phyloP scores from a whole-genome alignment of 148 eudicot genomes.

The Mesembryanthemum crystallinum region DNA sequence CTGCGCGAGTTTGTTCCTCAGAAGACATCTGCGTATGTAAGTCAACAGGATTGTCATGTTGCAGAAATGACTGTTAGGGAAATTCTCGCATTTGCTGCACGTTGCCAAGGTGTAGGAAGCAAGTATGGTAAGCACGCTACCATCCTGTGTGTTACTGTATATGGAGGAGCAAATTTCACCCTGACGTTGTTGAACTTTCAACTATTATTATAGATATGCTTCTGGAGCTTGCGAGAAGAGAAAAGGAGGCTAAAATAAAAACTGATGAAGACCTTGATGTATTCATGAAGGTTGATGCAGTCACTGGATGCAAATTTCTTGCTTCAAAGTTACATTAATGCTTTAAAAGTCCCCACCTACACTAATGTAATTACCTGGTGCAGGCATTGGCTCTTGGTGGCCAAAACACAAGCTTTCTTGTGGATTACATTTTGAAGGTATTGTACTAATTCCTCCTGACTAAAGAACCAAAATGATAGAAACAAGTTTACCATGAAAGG shows the following conservation, averaged over 20 bases:
- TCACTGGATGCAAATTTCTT: conserved; percentile 3
- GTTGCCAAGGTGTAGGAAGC: conserved; percentile 93
- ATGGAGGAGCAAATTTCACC: neutral
- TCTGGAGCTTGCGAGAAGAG: conserved; percentile 92
- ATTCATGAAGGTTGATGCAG: conserved; percentile 71
- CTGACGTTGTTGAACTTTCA: conserved; percentile 23
- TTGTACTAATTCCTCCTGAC: conserved; percentile 19
- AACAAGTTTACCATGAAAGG: neutral
- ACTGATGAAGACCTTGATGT: conserved; percentile 98
- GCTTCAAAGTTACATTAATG: conserved; percentile 3
- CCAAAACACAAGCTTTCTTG: conserved; percentile 65
- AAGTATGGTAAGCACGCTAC: conserved; percentile 69
- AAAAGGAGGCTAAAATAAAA: conserved; percentile 63
- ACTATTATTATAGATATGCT: conserved; percentile 72
- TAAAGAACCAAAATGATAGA: neutral
- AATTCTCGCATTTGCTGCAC: conserved; percentile 85
- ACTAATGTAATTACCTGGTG: conserved; percentile 6
- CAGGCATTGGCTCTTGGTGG: conserved; percentile 89
- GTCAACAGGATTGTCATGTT: conserved; percentile 91
- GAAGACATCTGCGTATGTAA: conserved; percentile 89
- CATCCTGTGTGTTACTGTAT: neutral
- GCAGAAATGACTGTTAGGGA: conserved; percentile 99
- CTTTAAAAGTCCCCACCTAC: conserved; percentile 2
- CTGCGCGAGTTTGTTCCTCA: conserved; percentile 94
- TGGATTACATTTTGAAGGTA: conserved; percentile 96